Conservation (phyloP, 1,139 yeast genomes). For the Saccharomyces hybrid region DNA sequence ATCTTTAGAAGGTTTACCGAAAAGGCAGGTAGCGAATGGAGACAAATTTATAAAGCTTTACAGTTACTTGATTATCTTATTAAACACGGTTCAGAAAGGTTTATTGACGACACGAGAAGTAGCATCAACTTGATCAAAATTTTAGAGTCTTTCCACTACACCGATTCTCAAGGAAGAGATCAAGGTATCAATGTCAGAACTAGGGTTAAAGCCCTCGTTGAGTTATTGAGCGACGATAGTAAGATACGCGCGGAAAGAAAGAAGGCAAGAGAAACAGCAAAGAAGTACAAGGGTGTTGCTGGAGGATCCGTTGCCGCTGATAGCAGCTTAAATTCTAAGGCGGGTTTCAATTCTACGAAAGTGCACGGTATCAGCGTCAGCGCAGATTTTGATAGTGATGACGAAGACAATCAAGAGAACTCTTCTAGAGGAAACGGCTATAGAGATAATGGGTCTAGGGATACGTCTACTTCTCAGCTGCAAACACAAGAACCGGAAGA, state of each 20-base stretch:
- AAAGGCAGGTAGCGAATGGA: slow-evolving; percentile 94
- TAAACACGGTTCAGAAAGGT: slow-evolving; percentile 88
- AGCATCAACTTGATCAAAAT: slow-evolving; percentile 75
- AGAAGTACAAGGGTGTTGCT: slow-evolving; percentile 70
- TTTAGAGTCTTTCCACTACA: slow-evolving; percentile 90
- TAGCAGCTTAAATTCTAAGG: slow-evolving; percentile 18
- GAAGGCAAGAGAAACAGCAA: slow-evolving; percentile 75
- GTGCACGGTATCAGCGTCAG: slow-evolving; percentile 34
- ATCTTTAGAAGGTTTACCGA: slow-evolving; percentile 81
- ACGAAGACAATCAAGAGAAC: slow-evolving; percentile 42
- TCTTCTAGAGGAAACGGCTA: slow-evolving; percentile 1
- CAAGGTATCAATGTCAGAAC: slow-evolving; percentile 95
- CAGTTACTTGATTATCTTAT: slow-evolving; percentile 86
- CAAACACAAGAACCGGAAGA: slow-evolving; percentile 1
- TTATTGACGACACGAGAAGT: slow-evolving; percentile 88
- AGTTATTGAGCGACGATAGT: slow-evolving; percentile 67
- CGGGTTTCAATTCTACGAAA: slow-evolving; percentile 25
- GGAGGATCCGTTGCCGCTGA: slow-evolving; percentile 40
- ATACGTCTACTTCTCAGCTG: not conserved
- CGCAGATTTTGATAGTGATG: slow-evolving; percentile 41
- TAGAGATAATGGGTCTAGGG: not conserved
- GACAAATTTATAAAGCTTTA: slow-evolving; percentile 90
- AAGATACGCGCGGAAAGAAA: slow-evolving; percentile 77
- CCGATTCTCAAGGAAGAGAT: slow-evolving; percentile 89
- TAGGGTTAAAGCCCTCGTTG: slow-evolving; percentile 69